Evolutionary conservation across 2,329 filamentous ascomycete species (phyloP), one percentile per base, ranked within the genome.

Genomic region (Aspergillus japonicus): DNA sequence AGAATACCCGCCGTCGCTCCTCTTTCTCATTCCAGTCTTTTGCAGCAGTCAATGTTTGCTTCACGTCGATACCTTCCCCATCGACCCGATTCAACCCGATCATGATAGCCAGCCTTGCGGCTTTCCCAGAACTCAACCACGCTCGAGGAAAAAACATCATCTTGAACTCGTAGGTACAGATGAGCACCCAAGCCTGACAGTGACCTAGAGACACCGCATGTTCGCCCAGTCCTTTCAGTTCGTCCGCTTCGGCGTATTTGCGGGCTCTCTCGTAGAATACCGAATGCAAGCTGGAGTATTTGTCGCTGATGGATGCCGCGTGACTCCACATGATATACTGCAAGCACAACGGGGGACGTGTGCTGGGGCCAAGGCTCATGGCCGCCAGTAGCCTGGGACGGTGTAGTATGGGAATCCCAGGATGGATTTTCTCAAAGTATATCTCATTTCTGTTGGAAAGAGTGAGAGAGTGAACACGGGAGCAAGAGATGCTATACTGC

Each of bases 281-380:
- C 56, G 93, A 89, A 70, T 92, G 92, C 14, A 96, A 77, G 56
- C 86, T 85, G 35, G 84, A 81, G 73, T 91, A 97, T 71, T 92
- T 95, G 60, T 96, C 92, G 3, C 86, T 87, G 48, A 93, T 85
- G 5, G 91, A 89, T 63, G 92, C 93, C n/a, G 94, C 92, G 69
- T 92, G 80, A n/a, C 89, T 91, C 94, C 94, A 98, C 82, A 98
- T 96, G 57, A 91, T 92, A 77, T 99, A 99, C 67, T 95, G 87
- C 53, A 99, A 79, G 65, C 90, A 92, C 31, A 96, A 87, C 0
- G 94, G 92, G 1, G 95, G 94, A 26, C 94, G 87, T 79, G 92
- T 88, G 63, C 87, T 87, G 19, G 92, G 92, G n/a, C 91, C 86
- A 76, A 97, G 82, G 70, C 94, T 92, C 87, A 97, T 91, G 33